Evolutionary conservation across 106 monocot genomes (phyloP), one percentile per base, ranked within the genome.

Genomic region (Dactylorhiza incarnata): DNA sequence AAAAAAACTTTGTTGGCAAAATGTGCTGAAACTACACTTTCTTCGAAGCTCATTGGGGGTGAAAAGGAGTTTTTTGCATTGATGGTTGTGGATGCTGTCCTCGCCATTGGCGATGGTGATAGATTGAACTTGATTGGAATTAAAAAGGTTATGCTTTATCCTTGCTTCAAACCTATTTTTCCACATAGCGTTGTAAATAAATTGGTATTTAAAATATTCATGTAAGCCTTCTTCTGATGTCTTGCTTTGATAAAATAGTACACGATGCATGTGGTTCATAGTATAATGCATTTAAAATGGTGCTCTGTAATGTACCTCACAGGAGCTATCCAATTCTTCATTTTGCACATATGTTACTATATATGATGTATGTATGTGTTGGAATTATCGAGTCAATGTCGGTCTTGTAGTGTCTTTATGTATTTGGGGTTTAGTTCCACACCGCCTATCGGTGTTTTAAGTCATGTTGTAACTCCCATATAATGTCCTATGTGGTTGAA

Each of bases 21-120:
- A 81, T 99, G 94, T 76, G 94, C 99, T 81, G 87, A 87, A 47
- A 99, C 99, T 22, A 99, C 99, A 51, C 89, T 99, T 19, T 91
- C 94, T 73, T 99, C 99, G 48, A 94, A 99, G 81, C 83, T 99
- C 43, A 99, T 99, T 75, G 99, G 94, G 55, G 99, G 99, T 25
- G 99, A 99, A 87, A 99, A 99, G 77, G 99, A 99, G 53, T 99
- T 99, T 51, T 99, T 99, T 84, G 91, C 94, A 49, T 70, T 77
- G 24, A 99, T 99, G 94, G 99, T 99, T 77, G 99, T 99, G 58
- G 91, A 99, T 72, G 94, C 99, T 58, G 99, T 94, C 66, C 49
- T 99, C 80, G 90, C 94, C n/a, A 97, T 97, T 82, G 89, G 89
- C 63, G 70, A 81, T 72, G 99, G 94, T 83, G 99, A 99, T 49